Percentiles rank a stretch among this genome's conserved stretches.
These are phyloP conservation scores for Solanum bulbocastanum DNA, from an alignment of 257 asterid genomes.

Conservation along the genomic window DNA sequence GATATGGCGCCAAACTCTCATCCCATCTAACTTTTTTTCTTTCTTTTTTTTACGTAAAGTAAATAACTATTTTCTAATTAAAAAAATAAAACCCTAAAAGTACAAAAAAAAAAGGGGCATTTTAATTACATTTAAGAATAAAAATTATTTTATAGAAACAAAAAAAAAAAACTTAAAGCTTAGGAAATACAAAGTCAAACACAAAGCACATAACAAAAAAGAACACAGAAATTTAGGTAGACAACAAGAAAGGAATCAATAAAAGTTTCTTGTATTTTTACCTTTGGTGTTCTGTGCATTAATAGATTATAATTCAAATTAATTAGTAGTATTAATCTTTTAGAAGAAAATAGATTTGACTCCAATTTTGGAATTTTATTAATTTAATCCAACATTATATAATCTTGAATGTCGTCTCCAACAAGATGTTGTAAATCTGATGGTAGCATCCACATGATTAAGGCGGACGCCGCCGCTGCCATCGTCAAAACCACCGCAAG, in stretches of 20 bases:
- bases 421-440: slow-evolving; percentile 14
- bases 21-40: slow-evolving; percentile 8
- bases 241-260: slow-evolving; percentile 15
- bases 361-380: not conserved
- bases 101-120: not conserved
- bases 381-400: not conserved
- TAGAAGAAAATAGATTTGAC: not conserved
- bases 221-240: slow-evolving; percentile 38
- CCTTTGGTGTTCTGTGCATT: not conserved
- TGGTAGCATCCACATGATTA: slow-evolving; percentile 21
- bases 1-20: slow-evolving; percentile 46
- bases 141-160: not conserved
- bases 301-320: not conserved
- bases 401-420: slow-evolving; percentile 15
- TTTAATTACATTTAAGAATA: not conserved
- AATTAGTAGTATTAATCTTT: not conserved
- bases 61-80: not conserved
- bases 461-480: slow-evolving; percentile 15
- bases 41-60: not conserved
- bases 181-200: not conserved
- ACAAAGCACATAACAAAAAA: slow-evolving; percentile 9
- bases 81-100: not conserved
- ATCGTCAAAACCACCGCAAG: slow-evolving; percentile 20
- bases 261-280: slow-evolving; percentile 3
- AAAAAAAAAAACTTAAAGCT: not conserved